A percentile compares a stretch with the other conserved stretches of the same genome.
phyloP scores from a whole-genome alignment of 1,284 basidiomycete genomes.

The Sporisorium exsertum region DNA sequence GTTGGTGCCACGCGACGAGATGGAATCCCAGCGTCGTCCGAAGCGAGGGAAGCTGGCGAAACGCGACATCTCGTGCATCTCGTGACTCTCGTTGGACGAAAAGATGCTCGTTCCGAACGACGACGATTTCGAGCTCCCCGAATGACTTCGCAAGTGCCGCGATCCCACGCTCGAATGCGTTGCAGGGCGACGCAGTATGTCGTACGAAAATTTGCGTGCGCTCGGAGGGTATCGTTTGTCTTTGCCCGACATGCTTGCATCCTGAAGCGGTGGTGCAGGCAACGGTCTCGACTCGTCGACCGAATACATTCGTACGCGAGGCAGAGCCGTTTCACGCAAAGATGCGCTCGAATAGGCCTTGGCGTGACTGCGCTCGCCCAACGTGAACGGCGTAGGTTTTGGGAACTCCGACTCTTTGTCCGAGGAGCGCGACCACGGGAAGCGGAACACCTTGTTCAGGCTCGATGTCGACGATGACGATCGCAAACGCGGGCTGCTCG shows the following conservation, averaged over 20 bases:
- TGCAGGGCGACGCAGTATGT: conserved; percentile 23
- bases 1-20: conserved; percentile 45
- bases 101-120: conserved; percentile 44
- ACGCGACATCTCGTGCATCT: conserved; percentile 24
- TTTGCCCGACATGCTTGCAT: conserved; percentile 10
- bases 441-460: conserved; percentile 45
- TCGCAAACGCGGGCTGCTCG: conserved; percentile 22
- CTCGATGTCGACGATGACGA: conserved; percentile 34
- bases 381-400: conserved; percentile 23
- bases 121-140: conserved; percentile 41
- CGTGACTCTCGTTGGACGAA: conserved; percentile 24
- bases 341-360: conserved; percentile 10
- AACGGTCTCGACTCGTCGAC: conserved; percentile 13
- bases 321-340: conserved; percentile 13
- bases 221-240: conserved; percentile 40
- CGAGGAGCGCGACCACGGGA: conserved; percentile 31
- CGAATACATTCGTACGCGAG: conserved; percentile 15
- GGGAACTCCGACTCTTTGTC: conserved; percentile 23
- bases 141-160: conserved; percentile 33
- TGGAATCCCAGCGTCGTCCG: conserved; percentile 45
- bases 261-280: conserved; percentile 19
- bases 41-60: conserved; percentile 25
- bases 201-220: conserved; percentile 40
- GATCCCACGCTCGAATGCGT: conserved; percentile 29
- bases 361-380: conserved; percentile 11